phyloP scores from a whole-genome alignment of 164 flowering plant species.

The Stephania cephalantha region DNA sequence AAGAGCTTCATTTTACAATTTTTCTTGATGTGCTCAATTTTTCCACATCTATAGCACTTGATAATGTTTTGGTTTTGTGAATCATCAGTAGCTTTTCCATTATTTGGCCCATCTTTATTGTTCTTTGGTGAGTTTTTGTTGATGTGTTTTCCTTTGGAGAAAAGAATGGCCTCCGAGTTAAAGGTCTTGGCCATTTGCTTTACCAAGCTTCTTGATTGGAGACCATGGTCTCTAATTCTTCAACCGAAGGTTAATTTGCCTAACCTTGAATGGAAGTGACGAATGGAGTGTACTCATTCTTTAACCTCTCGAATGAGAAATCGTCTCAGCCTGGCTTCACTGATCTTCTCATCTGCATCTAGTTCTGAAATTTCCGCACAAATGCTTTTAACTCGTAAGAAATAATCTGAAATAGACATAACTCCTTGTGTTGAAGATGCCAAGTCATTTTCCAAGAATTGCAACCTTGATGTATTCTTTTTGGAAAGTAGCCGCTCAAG shows the following conservation, averaged over 20 bases:
- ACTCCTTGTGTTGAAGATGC: neutral
- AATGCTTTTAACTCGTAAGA: neutral
- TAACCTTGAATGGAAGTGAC: neutral
- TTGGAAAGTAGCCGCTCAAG: conserved; percentile 5
- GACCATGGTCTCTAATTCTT: neutral
- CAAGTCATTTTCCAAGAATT: conserved; percentile 5
- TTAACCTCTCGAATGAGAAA: neutral
- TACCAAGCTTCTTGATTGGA: conserved; percentile 3
- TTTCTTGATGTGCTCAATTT: neutral
- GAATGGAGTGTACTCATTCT: neutral
- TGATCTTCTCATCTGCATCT: neutral
- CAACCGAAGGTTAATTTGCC: neutral
- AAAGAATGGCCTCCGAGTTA: neutral
- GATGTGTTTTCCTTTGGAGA: neutral
- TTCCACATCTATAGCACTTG: conserved; percentile 1
- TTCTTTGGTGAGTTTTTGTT: neutral
- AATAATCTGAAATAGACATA: neutral
- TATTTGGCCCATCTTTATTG: neutral
- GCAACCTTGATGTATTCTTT: conserved; percentile 15
- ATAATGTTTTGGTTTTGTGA: too few species aligned
- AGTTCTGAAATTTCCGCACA: conserved; percentile 1
- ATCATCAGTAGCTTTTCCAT: too few species aligned
- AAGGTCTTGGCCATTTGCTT: neutral
- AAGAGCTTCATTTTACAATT: neutral
- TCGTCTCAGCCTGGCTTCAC: neutral